phyloP scores from a whole-genome alignment of 176 grass and related monocot genomes.

The Coix lacrymajobi region DNA sequence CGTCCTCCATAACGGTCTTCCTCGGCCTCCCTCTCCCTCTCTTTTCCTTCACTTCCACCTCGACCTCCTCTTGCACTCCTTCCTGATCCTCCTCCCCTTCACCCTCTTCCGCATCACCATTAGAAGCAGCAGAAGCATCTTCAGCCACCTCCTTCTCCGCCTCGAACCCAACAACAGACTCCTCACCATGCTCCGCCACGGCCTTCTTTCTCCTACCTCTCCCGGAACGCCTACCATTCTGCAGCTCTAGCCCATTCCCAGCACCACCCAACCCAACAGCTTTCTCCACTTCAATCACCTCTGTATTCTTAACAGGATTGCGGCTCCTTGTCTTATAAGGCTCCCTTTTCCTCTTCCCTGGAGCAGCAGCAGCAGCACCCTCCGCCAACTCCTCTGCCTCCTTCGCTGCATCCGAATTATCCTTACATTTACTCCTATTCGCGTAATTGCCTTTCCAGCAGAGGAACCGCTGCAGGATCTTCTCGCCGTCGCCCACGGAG shows the following conservation, averaged over 20 bases:
- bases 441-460: constrained; percentile 54
- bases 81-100: not conserved
- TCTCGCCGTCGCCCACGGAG: constrained; percentile 37
- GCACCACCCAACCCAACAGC: not conserved
- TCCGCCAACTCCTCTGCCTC: constrained; percentile 29
- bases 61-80: constrained; percentile 28
- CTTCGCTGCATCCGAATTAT: constrained; percentile 25
- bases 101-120: not conserved
- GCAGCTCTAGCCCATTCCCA: not conserved
- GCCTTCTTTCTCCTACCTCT: constrained; percentile 27
- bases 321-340: constrained; percentile 27
- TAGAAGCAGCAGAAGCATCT: not conserved
- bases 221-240: not conserved
- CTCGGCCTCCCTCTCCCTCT: constrained; percentile 50
- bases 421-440: constrained; percentile 15
- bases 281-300: constrained; percentile 24
- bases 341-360: constrained; percentile 32
- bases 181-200: not conserved
- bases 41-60: constrained; percentile 44
- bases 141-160: not conserved
- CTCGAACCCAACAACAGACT: constrained; percentile 9
- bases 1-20: constrained; percentile 24
- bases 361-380: not conserved
- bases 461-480: constrained; percentile 81
- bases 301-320: constrained; percentile 7